Base-by-base conservation (phyloP, 371 early-diverging fungal genomes). In the Rhizopus delemar region DNA sequence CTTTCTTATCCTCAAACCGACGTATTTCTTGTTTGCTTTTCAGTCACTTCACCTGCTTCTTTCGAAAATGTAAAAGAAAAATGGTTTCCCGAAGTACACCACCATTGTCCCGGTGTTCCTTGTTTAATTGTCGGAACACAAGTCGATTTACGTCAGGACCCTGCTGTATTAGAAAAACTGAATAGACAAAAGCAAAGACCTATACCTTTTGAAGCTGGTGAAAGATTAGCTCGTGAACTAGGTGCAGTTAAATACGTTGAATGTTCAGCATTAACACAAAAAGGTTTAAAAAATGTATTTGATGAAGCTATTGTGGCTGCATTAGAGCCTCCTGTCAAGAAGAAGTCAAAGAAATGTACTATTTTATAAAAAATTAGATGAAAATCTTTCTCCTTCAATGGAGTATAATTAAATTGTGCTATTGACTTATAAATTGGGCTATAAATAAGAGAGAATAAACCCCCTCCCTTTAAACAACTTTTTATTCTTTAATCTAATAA, bases 291-390 rank as follows among this genome's bases (percentile, higher is more conserved):
- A 78, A 96, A 99, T 73, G 98, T 99, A 34, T 98, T 98, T 84
- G 98, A 97, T 70, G 97, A 98, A 73, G 98, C 98, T 13, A 97
- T 98, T 66, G 94, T 97, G 34, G 98, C 97, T 22, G 98, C 97
- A 35, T 71, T 98, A 63, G 96, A 95, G 62, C 98, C 98, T 32
- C 97, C 96, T 34, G 82, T 84, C 29, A 81, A 87, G 63, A 89
- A 88, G 82, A 88, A 91, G 78, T 86, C 88, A 68, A 84, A 77
- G 65, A 89, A 88, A 82, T 94, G 94, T 72, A 59, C 81, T 57
- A 58, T 93, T 51, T 80, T 93, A 64, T 93, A 88, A 60, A 15
- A 28, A 48, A 46, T 2, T 5, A 7, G 13, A 13, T 38, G 13
- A 8, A 11, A 8, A 2, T 38, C 8, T 38, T 11, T 38, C 39